A percentile compares a stretch with the other conserved stretches of the same genome.
These are phyloP conservation scores for Fusarium tjaetaba DNA, from an alignment of 2,329 filamentous ascomycete species.

Conservation along the genomic window DNA sequence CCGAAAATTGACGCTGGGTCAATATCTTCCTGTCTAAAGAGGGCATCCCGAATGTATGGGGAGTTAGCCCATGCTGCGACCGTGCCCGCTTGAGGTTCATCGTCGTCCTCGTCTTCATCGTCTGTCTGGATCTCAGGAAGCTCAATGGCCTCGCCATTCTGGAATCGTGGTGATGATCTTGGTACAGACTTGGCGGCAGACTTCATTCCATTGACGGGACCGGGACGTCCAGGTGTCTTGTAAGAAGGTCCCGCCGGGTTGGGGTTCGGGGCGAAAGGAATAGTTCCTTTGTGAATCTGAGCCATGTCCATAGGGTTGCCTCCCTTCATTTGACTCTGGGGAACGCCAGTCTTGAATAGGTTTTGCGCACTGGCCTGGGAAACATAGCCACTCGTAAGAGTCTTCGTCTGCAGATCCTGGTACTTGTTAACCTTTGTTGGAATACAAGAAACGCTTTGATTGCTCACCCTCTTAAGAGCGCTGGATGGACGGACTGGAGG, in stretches of 20 bases:
- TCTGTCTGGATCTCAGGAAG: constrained; percentile 96
- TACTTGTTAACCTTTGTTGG: constrained; percentile 47
- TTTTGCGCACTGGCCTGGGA: constrained; percentile 64
- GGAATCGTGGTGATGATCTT: constrained; percentile 83
- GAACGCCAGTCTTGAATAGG: constrained; percentile 73
- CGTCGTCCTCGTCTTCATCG: constrained; percentile 85
- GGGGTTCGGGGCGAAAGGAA: constrained; percentile 82
- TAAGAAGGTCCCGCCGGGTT: constrained; percentile 65
- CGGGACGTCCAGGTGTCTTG: constrained; percentile 75
- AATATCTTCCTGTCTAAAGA: constrained; percentile 84
- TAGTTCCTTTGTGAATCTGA: constrained; percentile 88
- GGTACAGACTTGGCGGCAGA: constrained; percentile 68
- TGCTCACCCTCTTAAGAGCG: constrained; percentile 72
- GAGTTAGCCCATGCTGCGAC: constrained; percentile 90
- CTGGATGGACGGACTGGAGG: constrained; percentile 86
- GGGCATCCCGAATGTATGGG: constrained; percentile 78
- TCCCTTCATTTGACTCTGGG: constrained; percentile 71
- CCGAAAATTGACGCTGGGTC: constrained; percentile 91
- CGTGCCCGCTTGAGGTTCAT: constrained; percentile 60
- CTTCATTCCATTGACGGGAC: constrained; percentile 55
- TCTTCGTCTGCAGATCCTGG: constrained; percentile 70
- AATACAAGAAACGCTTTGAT: neutral
- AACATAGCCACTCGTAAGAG: constrained; percentile 69
- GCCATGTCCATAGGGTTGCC: constrained; percentile 82
- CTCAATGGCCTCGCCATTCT: constrained; percentile 88